Base-by-base conservation (phyloP, 2,329 filamentous ascomycete species). In the Didymella arachidicola region DNA sequence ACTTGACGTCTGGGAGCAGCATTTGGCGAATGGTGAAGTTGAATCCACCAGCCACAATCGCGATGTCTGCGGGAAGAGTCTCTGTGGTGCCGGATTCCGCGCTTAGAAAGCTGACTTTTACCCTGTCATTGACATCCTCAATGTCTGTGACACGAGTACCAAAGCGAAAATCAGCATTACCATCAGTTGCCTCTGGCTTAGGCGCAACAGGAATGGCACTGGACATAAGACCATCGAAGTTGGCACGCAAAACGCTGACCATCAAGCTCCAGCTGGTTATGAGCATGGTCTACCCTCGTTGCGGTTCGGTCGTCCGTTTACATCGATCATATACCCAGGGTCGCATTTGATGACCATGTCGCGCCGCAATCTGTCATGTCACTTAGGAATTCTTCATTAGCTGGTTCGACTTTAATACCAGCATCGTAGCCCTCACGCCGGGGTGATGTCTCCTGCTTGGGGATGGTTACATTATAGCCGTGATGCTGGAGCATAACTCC, bases 291-390 rank as follows among this genome's bases (percentile, higher is more conserved):
- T 44, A 25, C 22, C 42, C 25, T 11, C 42, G 42, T 16, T 44
- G 42, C 26, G 42, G 25, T 44, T 44, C 16, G 7, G 42, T 18
- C 25, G 16, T n/a, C 42, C 16, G 16, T 44, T 44, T 3, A 29
- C 42, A 19, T 44, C 42, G 42, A 44, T 44, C 42, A 44, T 44
- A 14, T 29, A 44, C 10, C 42, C 42, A 29, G 42, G 42, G 16
- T 44, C 25, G 26, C 42, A 44, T 14, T 26, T 44, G 42, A 29
- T 29, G 25, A 29, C 29, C 25, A 44, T 44, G 10, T 44, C 42
- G 42, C 42, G 25, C 16, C 11, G 18, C n/a, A 44, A 25, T 44
- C 42, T 29, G 7, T 44, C 42, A 18, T 44, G 7, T 29, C 19
- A 16, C 26, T 29, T 44, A 44, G 25, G 7, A 44, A 29, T 7